Evolutionary conservation across 2,329 filamentous ascomycete species (phyloP).

Genomic region (Ilyonectria mors-panacis): DNA sequence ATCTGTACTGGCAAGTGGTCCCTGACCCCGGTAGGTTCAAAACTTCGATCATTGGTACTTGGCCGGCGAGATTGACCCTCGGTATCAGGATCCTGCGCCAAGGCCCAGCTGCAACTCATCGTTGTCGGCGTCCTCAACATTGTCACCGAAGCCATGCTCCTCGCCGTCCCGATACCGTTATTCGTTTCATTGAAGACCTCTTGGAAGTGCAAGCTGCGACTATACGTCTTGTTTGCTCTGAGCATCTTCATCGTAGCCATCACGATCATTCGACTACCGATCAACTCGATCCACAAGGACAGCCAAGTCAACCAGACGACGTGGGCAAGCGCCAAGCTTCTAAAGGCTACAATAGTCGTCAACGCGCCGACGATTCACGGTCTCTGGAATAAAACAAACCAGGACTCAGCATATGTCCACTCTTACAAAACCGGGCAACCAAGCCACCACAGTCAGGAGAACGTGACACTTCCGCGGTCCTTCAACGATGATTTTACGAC

Average conservation of each 20-base stretch:
- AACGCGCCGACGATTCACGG: constrained; percentile 56
- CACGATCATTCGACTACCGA: constrained; percentile 56
- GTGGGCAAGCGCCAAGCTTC: constrained; percentile 57
- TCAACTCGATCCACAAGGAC: constrained; percentile 53
- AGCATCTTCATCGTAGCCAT: constrained; percentile 58
- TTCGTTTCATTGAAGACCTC: constrained; percentile 49
- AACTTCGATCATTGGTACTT: too few species aligned
- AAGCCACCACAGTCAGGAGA: too few species aligned
- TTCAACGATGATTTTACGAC: too few species aligned
- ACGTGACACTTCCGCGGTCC: too few species aligned
- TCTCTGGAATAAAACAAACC: too few species aligned
- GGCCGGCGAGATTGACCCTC: neutral
- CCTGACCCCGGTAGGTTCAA: constrained; percentile 26
- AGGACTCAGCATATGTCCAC: too few species aligned
- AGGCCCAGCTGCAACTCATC: constrained; percentile 39
- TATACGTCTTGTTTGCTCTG: constrained; percentile 53
- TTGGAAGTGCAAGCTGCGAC: constrained; percentile 50
- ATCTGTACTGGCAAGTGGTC: constrained; percentile 36
- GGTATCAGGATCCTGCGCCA: constrained; percentile 26
- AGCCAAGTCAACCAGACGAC: constrained; percentile 54
- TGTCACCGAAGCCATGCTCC: constrained; percentile 49
- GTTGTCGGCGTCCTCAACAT: constrained; percentile 42
- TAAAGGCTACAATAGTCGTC: constrained; percentile 52
- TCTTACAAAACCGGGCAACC: too few species aligned
- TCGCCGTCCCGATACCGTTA: constrained; percentile 44